These are phyloP conservation scores for Podosphaera xanthii DNA, from an alignment of 2,329 filamentous ascomycete species.

Conservation along the genomic window DNA sequence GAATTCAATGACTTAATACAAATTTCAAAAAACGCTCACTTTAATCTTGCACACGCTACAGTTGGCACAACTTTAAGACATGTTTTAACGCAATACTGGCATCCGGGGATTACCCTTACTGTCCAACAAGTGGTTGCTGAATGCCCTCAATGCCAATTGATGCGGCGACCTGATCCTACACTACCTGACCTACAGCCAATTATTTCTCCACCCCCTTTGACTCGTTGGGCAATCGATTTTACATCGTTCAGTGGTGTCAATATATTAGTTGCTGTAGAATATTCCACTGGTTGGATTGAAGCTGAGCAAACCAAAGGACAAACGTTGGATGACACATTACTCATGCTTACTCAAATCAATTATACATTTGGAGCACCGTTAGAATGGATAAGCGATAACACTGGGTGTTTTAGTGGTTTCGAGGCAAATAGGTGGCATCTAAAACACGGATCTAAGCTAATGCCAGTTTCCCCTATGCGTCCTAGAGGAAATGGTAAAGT, in stretches of 20 bases:
- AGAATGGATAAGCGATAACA: neutral
- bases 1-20: neutral
- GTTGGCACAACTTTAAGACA: too few relatives aligned
- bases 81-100: too few relatives aligned
- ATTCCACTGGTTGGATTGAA: neutral
- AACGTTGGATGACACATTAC: neutral
- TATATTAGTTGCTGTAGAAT: neutral
- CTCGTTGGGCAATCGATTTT: neutral
- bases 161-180: neutral
- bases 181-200: neutral
- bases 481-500: neutral
- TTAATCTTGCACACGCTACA: neutral
- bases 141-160: neutral
- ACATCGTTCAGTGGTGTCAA: neutral
- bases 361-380: neutral
- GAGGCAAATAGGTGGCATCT: neutral
- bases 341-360: neutral
- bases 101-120: neutral
- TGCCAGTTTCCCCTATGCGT: neutral
- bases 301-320: neutral
- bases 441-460: neutral
- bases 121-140: neutral
- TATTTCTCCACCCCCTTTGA: neutral
- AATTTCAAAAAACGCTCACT: neutral
- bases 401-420: neutral